Percentiles rank a stretch among this genome's conserved stretches.
phyloP scores from a whole-genome alignment of 73 alveolate genomes.

The Stentor coeruleus region DNA sequence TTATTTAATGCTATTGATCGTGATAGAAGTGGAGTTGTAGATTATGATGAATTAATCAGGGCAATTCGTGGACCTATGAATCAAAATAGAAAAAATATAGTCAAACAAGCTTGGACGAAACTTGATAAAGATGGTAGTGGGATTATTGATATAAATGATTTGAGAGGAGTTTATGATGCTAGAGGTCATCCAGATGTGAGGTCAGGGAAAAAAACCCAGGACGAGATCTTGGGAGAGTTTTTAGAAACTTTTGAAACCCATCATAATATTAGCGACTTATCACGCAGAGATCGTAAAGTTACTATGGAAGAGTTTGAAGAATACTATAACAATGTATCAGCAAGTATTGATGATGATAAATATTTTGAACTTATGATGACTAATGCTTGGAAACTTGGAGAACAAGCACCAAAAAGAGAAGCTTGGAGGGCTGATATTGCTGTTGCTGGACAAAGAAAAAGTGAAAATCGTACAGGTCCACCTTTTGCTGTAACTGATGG shows the following conservation, averaged over 20 bases:
- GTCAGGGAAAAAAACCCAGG: conserved; percentile 53
- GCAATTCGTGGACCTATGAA: conserved; percentile 67
- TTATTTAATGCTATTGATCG: conserved; percentile 47
- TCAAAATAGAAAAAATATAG: conserved; percentile 55
- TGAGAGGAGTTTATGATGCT: conserved; percentile 64
- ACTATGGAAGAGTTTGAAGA: conserved; percentile 53
- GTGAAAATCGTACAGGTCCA: neutral
- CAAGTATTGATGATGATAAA: conserved; percentile 72
- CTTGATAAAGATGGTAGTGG: conserved; percentile 64
- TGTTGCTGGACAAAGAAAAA: neutral
- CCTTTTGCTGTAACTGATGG: neutral
- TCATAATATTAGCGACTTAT: conserved; percentile 38
- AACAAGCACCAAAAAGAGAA: conserved; percentile 30
- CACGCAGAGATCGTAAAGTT: neutral
- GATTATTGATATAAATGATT: conserved; percentile 51
- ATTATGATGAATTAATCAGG: conserved; percentile 63
- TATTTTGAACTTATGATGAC: conserved; percentile 71
- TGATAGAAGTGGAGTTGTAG: conserved; percentile 48
- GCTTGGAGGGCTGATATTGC: neutral
- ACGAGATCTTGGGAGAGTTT: conserved; percentile 46
- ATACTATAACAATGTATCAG: conserved; percentile 54
- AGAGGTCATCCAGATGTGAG: conserved; percentile 76
- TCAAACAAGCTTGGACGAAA: conserved; percentile 49
- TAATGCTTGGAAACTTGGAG: conserved; percentile 75
- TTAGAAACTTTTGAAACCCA: conserved; percentile 47